These are phyloP conservation scores for Pseudomonodictys pantanalensis DNA, from an alignment of 495 filamentous ascomycete species.

Conservation along the genomic window DNA sequence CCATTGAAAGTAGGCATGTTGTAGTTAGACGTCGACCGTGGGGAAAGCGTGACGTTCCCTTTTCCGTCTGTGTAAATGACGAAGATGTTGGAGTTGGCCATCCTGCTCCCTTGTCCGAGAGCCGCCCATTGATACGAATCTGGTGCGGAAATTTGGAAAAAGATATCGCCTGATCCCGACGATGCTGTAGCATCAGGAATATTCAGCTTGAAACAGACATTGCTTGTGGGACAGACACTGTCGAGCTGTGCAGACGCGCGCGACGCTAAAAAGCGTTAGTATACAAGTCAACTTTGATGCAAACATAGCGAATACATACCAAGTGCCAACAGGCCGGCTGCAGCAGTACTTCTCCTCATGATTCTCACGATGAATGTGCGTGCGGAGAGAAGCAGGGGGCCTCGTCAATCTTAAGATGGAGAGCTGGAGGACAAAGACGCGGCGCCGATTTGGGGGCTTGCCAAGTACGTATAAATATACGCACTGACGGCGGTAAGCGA, in stretches of 20 bases:
- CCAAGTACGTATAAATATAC: constrained; percentile 18
- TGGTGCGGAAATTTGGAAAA: constrained; percentile 42
- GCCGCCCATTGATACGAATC: constrained; percentile 40
- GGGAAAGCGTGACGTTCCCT: constrained; percentile 44
- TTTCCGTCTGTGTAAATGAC: constrained; percentile 38
- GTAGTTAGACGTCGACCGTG: constrained; percentile 33
- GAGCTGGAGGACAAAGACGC: neutral
- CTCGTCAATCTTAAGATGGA: no score
- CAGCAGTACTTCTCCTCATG: neutral
- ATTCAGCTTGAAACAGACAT: constrained; percentile 41
- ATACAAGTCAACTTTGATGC: neutral
- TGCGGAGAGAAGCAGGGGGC: no score
- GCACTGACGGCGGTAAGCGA: neutral
- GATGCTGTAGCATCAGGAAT: constrained; percentile 38
- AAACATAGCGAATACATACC: constrained; percentile 9
- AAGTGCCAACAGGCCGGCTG: constrained; percentile 21
- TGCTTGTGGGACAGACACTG: constrained; percentile 24
- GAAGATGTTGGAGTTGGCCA: constrained; percentile 43
- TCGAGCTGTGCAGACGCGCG: constrained; percentile 28
- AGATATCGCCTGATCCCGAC: constrained; percentile 42
- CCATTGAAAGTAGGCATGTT: constrained; percentile 32
- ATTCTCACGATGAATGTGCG: neutral
- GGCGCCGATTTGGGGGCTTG: constrained; percentile 2
- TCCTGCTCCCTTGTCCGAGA: constrained; percentile 41
- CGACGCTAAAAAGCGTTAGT: constrained; percentile 20